Evolutionary conservation across 768 basidiomycete species (phyloP), one percentile per base, ranked within the genome.

Genomic region (Auricularia sp.): DNA sequence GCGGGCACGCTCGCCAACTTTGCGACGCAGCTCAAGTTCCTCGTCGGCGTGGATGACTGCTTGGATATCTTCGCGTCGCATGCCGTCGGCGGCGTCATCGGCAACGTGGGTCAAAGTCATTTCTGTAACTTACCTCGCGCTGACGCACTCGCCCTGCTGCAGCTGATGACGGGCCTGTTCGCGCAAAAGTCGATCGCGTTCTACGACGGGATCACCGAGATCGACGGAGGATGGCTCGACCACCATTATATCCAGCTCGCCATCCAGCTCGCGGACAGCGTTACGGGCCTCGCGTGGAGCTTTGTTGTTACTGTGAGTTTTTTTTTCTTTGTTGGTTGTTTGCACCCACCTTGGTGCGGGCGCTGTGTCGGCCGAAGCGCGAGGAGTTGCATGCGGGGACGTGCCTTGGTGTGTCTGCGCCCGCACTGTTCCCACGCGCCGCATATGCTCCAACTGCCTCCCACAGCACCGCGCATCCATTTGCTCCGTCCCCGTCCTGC

Each of bases 21-120:
- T 74, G 91, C 93, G n/a, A 98, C 96, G 3, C 88, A 96, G 70
- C 82, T 98, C 73, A 98, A 98, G 78, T 92, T 90, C 73, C 61
- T 90, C 35, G 78, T 86, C 68, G 79, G 80, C 36, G 91, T 86
- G 69, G 91, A 93, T 66, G 91, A 93, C 72, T 82, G 88, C 14
- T 83, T 93, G 18, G 91, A 93, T 81, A 94, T 98, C 72, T 97
- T 96, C 71, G 93, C 95, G 3, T 87, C 87, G 16, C 90, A 92
- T 70, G 83, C 80, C 37, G 73, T 94, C 58, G 92, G 92, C 65
- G 91, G 92, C 39, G 71, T 92, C 42, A 82, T 89, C 61, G 91
- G 90, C 16, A 93, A 92, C 73, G 71, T 76, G 64, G 14, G 73
- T 67, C 3, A 1, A 13, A 29, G 2, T 29, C 29, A 2, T 29